Conservation (phyloP, 257 asterid genomes). For the Anisodus tanguticus region DNA sequence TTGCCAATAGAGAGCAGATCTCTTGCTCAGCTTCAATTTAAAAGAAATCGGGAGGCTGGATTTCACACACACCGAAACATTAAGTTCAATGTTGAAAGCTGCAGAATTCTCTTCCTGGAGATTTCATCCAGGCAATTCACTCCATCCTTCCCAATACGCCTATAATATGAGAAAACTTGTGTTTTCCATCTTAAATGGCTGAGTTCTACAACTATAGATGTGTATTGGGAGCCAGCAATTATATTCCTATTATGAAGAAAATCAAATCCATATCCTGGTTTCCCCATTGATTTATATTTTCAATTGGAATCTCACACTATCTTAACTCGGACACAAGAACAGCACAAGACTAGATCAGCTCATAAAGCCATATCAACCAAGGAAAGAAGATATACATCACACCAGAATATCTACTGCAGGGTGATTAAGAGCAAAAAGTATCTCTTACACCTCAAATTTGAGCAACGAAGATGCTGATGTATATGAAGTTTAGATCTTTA, state of each 20-base stretch:
- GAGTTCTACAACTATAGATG: background rate
- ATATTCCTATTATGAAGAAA: background rate
- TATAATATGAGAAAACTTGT: background rate
- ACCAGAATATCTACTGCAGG: background rate
- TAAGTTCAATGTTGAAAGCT: constrained; percentile 19
- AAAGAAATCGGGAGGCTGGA: background rate
- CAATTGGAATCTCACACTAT: background rate
- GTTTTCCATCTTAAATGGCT: background rate
- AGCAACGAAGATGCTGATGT: background rate
- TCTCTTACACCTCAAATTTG: background rate
- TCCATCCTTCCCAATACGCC: background rate
- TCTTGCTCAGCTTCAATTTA: constrained; percentile 15
- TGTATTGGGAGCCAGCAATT: background rate
- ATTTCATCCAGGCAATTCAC: background rate
- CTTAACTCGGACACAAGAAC: no score
- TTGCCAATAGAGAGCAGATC: background rate
- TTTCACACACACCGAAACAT: background rate
- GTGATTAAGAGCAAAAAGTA: background rate
- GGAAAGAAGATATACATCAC: background rate
- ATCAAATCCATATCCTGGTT: background rate
- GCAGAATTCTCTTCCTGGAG: background rate
- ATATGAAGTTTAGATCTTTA: background rate
- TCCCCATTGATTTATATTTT: background rate
- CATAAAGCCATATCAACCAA: background rate
- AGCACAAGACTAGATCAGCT: background rate